These are phyloP conservation scores for Pugionium dolabratum DNA, from an alignment of 345 rosid species.

Conservation along the genomic window DNA sequence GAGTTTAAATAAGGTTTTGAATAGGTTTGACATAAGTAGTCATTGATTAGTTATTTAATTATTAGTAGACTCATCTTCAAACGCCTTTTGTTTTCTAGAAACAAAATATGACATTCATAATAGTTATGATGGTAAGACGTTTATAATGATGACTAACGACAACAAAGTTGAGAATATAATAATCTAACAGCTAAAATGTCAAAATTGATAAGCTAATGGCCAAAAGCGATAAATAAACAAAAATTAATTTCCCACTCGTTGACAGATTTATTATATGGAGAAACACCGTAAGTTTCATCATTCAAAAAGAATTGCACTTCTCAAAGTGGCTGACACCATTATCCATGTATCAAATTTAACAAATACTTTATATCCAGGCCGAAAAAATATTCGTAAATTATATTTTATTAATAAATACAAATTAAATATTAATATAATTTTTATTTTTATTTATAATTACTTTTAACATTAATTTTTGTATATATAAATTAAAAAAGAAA, in stretches of 20 bases:
- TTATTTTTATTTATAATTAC: no score
- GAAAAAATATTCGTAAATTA: no score
- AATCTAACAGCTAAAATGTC: constrained; percentile 12
- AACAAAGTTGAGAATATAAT: not conserved
- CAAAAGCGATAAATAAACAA: not conserved
- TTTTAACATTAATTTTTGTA: no score
- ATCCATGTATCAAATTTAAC: not conserved
- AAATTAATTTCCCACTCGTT: not conserved
- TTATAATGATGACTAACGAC: not conserved
- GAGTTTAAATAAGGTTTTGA: not conserved
- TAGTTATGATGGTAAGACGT: not conserved
- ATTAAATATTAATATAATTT: no score
- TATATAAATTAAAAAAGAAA: no score
- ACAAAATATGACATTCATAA: not conserved
- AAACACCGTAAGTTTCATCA: no score
- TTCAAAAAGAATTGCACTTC: not conserved
- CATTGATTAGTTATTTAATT: not conserved
- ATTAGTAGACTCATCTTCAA: not conserved
- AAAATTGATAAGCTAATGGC: constrained; percentile 11
- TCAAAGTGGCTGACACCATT: not conserved
- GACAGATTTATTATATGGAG: no score
- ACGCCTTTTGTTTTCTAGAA: not conserved
- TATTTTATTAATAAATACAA: no score
- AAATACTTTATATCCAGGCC: not conserved
- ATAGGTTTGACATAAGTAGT: not conserved